These are phyloP conservation scores for Corylus heterophylla DNA, from an alignment of 306 rosid genomes.

Conservation along the genomic window DNA sequence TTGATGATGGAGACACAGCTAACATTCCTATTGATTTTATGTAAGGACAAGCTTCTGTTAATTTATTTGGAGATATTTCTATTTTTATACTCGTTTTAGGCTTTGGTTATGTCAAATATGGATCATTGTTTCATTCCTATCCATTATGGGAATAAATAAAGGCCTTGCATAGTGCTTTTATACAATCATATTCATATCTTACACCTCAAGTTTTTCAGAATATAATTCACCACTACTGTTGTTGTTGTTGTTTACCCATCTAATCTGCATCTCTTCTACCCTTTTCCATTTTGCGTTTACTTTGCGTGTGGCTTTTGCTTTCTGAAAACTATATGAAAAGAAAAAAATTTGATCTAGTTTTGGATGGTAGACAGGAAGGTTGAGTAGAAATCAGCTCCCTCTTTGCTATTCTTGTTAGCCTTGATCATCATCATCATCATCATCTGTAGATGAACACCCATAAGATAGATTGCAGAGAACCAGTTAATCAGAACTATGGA, in stretches of 20 bases:
- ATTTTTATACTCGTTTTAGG: slow-evolving; percentile 35
- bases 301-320: background rate
- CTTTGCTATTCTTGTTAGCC: slow-evolving; percentile 4
- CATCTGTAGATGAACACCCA: slow-evolving; percentile 50
- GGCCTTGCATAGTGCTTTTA: slow-evolving; percentile 32
- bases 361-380: slow-evolving; percentile 12
- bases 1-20: slow-evolving; percentile 8
- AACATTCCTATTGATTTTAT: slow-evolving; percentile 15
- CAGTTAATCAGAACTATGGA: slow-evolving; percentile 43
- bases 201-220: slow-evolving; percentile 46
- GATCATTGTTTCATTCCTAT: slow-evolving; percentile 34
- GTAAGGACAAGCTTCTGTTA: slow-evolving; percentile 23
- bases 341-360: slow-evolving; percentile 21
- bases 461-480: slow-evolving; percentile 46
- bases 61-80: slow-evolving; percentile 30
- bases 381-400: slow-evolving; percentile 13
- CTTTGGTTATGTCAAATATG: slow-evolving; percentile 47
- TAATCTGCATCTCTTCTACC: slow-evolving; percentile 27
- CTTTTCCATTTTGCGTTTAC: slow-evolving; percentile 6
- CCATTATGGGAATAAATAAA: slow-evolving; percentile 26
- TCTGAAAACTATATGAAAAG: background rate
- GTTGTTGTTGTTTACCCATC: slow-evolving; percentile 25
- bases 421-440: background rate
- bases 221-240: slow-evolving; percentile 23
- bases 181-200: slow-evolving; percentile 56